Evolutionary conservation across 2,329 filamentous ascomycete species (phyloP).

Genomic region (Decorospora gaudefroyi): DNA sequence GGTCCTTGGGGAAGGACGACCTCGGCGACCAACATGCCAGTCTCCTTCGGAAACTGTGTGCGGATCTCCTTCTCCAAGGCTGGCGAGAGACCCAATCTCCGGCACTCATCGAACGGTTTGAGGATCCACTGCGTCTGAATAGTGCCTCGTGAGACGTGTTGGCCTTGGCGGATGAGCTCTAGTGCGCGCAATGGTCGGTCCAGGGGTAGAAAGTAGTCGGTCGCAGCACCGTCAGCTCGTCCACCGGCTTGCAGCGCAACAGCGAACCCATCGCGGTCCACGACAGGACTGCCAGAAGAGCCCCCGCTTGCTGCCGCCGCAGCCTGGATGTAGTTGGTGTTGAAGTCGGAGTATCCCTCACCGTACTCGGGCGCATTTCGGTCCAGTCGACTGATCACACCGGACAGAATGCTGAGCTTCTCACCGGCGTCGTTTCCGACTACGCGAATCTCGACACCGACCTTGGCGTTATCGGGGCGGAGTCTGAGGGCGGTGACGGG

Average conservation of each 20-base stretch:
- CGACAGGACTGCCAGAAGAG: constrained; percentile 96
- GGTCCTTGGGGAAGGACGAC: constrained; percentile 91
- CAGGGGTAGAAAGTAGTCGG: constrained; percentile 94
- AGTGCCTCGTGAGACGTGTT: constrained; percentile 83
- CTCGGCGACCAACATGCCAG: constrained; percentile 95
- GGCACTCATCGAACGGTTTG: constrained; percentile 96
- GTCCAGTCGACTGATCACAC: constrained; percentile 94
- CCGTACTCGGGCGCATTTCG: constrained; percentile 94
- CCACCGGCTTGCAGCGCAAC: constrained; percentile 94
- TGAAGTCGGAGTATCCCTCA: constrained; percentile 98
- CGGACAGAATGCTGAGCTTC: constrained; percentile 96
- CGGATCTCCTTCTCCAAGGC: constrained; percentile 87
- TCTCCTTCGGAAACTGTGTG: constrained; percentile 85
- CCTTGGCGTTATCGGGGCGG: constrained; percentile 81
- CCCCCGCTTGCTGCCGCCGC: constrained; percentile 95
- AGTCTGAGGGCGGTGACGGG: constrained; percentile 78
- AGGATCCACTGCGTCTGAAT: constrained; percentile 97
- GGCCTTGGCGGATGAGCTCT: constrained; percentile 77
- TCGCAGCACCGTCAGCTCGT: constrained; percentile 90
- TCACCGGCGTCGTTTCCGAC: constrained; percentile 98
- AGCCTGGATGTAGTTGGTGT: constrained; percentile 93
- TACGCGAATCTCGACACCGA: constrained; percentile 92
- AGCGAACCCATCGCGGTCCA: constrained; percentile 90
- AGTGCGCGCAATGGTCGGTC: constrained; percentile 88
- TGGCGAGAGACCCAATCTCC: constrained; percentile 79